Conservation (phyloP, 148 eudicot genomes). For the Cornus suecica region DNA sequence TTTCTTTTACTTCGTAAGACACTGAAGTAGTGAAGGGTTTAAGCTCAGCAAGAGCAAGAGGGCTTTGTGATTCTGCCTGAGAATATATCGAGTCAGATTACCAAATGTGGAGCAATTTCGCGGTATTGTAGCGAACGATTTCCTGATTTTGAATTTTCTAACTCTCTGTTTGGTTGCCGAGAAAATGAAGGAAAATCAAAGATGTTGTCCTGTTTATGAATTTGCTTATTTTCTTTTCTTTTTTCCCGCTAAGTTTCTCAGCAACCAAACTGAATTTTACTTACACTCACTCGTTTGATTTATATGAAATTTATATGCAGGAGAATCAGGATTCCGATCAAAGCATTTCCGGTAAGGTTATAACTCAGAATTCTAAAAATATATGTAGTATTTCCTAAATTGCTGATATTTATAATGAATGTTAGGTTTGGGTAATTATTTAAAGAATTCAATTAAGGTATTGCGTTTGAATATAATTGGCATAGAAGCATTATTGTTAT, state of each 20-base stretch:
- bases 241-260: not conserved
- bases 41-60: not conserved
- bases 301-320: conserved; percentile 17
- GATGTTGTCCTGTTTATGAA: not conserved
- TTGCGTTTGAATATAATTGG: too few relatives aligned
- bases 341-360: conserved; percentile 55
- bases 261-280: not conserved
- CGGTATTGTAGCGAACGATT: conserved; percentile 8
- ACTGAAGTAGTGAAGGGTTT: not conserved
- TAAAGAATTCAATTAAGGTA: too few relatives aligned
- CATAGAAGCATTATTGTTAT: not conserved
- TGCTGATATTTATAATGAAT: too few relatives aligned
- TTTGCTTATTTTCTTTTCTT: not conserved
- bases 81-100: not conserved
- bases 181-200: not conserved
- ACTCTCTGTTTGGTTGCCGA: not conserved
- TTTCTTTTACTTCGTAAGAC: not conserved
- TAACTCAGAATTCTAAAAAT: not conserved
- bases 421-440: too few relatives aligned
- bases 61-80: not conserved
- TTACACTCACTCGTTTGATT: too few relatives aligned
- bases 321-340: conserved; percentile 52
- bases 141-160: not conserved
- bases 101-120: conserved; percentile 16
- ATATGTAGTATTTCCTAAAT: too few relatives aligned